Conservation (phyloP, 139 green algal species). For the Volvox reticuliferus region DNA sequence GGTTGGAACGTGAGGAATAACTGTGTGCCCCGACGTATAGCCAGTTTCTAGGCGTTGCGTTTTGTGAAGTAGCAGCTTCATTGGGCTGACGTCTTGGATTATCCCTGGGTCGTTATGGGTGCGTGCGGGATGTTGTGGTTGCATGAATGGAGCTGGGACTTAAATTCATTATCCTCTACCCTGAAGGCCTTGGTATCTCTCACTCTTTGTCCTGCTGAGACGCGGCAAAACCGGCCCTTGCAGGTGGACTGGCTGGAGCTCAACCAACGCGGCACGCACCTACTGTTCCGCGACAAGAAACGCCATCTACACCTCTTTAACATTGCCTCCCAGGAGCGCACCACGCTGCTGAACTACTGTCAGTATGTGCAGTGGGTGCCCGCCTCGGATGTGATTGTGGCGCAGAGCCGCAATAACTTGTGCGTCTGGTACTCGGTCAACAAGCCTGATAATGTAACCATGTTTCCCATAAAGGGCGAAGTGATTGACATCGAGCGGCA, state of each 20-base stretch:
- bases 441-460: constrained; percentile 74
- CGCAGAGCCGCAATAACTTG: constrained; percentile 80
- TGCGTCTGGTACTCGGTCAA: constrained; percentile 90
- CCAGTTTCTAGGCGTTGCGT: no score
- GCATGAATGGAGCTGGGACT: no score
- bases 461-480: constrained; percentile 84
- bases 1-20: neutral
- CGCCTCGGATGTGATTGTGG: constrained; percentile 83
- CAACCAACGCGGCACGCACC: constrained; percentile 81
- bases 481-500: constrained; percentile 75
- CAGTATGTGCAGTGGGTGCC: constrained; percentile 92
- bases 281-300: constrained; percentile 91
- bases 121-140: no score
- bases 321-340: constrained; percentile 74
- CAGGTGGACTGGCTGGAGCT: constrained; percentile 74
- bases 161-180: no score
- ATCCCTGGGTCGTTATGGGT: no score
- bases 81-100: no score
- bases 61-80: no score
- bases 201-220: no score
- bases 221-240: no score
- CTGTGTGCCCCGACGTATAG: neutral
- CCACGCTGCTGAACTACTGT: constrained; percentile 82
- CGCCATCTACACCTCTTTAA: constrained; percentile 82
- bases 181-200: no score